Evolutionary conservation across 768 basidiomycete species (phyloP).

Genomic region (Solioccasus polychromus): DNA sequence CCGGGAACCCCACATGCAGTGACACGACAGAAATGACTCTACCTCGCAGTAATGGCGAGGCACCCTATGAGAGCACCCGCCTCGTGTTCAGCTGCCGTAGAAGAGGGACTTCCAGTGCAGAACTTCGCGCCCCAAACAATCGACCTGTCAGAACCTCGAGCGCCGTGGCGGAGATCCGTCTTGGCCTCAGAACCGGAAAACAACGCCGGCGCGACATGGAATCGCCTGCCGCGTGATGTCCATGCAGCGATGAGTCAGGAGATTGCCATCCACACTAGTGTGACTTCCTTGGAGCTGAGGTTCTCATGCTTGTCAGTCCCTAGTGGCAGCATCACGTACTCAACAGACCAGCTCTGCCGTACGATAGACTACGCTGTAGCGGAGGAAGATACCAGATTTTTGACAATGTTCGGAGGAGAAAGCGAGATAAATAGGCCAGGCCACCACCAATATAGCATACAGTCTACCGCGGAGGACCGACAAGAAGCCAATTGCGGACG

Average conservation of each 20-base stretch:
- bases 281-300: background rate
- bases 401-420: conserved; percentile 9
- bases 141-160: conserved; percentile 3
- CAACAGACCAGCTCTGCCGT: background rate
- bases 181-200: conserved; percentile 24
- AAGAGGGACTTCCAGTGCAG: conserved; percentile 4
- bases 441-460: conserved; percentile 3
- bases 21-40: conserved; percentile 7
- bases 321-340: background rate
- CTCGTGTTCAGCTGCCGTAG: conserved; percentile 4
- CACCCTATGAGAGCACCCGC: conserved; percentile 8
- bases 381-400: no score
- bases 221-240: conserved; percentile 9
- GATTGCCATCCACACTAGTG: conserved; percentile 2
- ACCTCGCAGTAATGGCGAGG: conserved; percentile 23
- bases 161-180: conserved; percentile 12
- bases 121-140: conserved; percentile 8
- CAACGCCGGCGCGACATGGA: conserved; percentile 7
- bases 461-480: conserved; percentile 24
- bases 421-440: no score
- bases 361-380: no score
- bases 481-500: conserved; percentile 12
- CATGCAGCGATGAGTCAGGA: conserved; percentile 11
- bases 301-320: background rate
- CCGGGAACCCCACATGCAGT: conserved; percentile 3